These are phyloP conservation scores for Xylariales sp. DNA, from an alignment of 2,329 filamentous ascomycete species.

Conservation along the genomic window DNA sequence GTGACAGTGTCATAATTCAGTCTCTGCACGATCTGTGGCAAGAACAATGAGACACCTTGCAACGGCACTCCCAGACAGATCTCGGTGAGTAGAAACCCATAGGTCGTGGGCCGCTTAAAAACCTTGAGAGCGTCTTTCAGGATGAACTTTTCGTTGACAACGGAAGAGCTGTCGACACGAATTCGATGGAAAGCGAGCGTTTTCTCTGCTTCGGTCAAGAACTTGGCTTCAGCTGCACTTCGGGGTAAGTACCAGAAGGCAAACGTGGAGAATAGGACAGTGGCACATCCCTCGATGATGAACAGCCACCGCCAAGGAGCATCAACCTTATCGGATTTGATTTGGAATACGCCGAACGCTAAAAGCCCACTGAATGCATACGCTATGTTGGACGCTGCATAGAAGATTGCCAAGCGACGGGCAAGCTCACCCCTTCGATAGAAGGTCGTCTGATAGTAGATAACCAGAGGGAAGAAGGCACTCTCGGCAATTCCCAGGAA, in stretches of 20 bases:
- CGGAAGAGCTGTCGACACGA: conserved; percentile 66
- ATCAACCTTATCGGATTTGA: conserved; percentile 27
- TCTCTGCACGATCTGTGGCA: conserved; percentile 50
- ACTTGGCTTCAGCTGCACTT: conserved; percentile 58
- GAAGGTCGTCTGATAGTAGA: conserved; percentile 55
- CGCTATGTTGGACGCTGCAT: conserved; percentile 70
- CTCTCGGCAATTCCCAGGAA: conserved; percentile 65
- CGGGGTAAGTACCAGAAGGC: conserved; percentile 66
- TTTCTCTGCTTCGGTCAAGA: conserved; percentile 63
- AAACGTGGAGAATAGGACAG: conserved; percentile 57
- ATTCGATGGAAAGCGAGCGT: conserved; percentile 68
- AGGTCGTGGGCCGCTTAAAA: conserved; percentile 45
- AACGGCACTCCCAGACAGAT: conserved; percentile 56
- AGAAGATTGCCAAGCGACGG: conserved; percentile 67
- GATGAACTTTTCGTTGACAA: conserved; percentile 48
- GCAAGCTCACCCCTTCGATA: conserved; percentile 69
- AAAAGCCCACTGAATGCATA: conserved; percentile 48
- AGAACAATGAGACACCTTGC: conserved; percentile 49
- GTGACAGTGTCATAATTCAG: conserved; percentile 45
- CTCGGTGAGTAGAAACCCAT: conserved; percentile 48
- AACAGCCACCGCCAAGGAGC: conserved; percentile 47
- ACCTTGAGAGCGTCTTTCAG: conserved; percentile 46
- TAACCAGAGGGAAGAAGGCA: conserved; percentile 65
- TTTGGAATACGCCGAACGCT: conserved; percentile 45
- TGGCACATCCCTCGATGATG: conserved; percentile 44